Conservation (phyloP, 768 basidiomycete species). For the Termitomyces bulborhizus region DNA sequence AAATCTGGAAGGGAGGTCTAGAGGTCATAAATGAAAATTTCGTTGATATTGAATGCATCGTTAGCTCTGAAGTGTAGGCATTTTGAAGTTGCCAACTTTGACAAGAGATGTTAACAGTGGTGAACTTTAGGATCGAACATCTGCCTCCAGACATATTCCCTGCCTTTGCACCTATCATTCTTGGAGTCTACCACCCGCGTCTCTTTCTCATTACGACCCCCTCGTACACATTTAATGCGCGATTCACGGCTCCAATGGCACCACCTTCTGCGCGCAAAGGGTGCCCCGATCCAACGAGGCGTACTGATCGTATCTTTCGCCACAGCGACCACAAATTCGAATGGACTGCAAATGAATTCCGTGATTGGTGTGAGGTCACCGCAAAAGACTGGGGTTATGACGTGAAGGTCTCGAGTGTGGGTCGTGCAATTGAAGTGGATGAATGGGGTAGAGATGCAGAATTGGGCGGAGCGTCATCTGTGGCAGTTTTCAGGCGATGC, state of each 20-base stretch:
- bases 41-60: slow-evolving; percentile 61
- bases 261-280: slow-evolving; percentile 42
- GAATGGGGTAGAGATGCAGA: slow-evolving; percentile 65
- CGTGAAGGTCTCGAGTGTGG: slow-evolving; percentile 55
- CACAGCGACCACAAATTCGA: slow-evolving; percentile 88
- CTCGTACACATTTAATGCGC: slow-evolving; percentile 75
- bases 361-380: slow-evolving; percentile 46
- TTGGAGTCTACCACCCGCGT: slow-evolving; percentile 74
- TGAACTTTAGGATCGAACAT: slow-evolving; percentile 66
- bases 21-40: slow-evolving; percentile 63
- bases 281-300: slow-evolving; percentile 66
- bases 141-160: slow-evolving; percentile 52
- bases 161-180: slow-evolving; percentile 61
- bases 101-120: background rate
- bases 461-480: slow-evolving; percentile 61
- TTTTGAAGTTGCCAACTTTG: background rate
- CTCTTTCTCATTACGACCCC: slow-evolving; percentile 80
- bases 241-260: slow-evolving; percentile 55
- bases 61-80: slow-evolving; percentile 76
- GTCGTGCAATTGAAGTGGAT: slow-evolving; percentile 52
- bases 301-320: slow-evolving; percentile 70
- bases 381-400: slow-evolving; percentile 71
- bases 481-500: slow-evolving; percentile 53
- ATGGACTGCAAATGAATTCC: slow-evolving; percentile 77
- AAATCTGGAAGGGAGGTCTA: slow-evolving; percentile 73